These are phyloP conservation scores for Inga laurina DNA, from an alignment of 306 rosid species.

Conservation along the genomic window DNA sequence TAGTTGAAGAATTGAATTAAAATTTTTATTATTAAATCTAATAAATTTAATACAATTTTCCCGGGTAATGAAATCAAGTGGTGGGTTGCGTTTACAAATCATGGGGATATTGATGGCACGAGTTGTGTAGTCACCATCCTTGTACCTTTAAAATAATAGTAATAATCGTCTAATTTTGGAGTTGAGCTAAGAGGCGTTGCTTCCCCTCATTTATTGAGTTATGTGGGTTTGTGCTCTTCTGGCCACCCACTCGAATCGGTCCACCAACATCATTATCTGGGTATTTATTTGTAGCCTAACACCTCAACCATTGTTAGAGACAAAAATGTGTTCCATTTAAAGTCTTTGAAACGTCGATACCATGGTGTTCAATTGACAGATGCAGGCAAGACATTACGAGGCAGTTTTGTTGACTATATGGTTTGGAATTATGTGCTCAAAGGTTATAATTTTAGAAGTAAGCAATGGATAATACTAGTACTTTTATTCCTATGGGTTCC, in stretches of 20 bases:
- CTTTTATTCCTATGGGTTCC: not conserved
- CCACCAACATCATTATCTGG: conserved; percentile 22
- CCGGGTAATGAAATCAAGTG: not conserved
- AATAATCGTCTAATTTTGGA: conserved; percentile 12
- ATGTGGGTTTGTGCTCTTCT: conserved; percentile 28
- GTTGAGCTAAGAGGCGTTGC: conserved; percentile 15
- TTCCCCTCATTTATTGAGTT: not conserved
- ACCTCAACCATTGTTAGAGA: conserved; percentile 19
- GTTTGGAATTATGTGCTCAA: not conserved
- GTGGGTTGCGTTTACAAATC: not conserved
- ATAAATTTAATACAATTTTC: no score
- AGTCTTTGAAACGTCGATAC: conserved; percentile 9
- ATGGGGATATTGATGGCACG: conserved; percentile 38
- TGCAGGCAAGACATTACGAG: not conserved
- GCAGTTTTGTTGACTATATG: not conserved
- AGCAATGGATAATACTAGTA: not conserved
- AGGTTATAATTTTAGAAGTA: not conserved
- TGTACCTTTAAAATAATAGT: conserved; percentile 33
- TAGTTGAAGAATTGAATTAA: not conserved
- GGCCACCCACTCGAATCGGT: conserved; percentile 44
- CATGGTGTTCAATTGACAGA: not conserved
- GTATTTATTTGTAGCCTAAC: conserved; percentile 6
- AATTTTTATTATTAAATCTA: not conserved
- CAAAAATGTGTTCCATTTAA: not conserved
- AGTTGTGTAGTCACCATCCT: conserved; percentile 63